Evolutionary conservation across 306 rosid species (phyloP), one percentile per base, ranked within the genome.

Genomic region (Sechiopsis laciniata): DNA sequence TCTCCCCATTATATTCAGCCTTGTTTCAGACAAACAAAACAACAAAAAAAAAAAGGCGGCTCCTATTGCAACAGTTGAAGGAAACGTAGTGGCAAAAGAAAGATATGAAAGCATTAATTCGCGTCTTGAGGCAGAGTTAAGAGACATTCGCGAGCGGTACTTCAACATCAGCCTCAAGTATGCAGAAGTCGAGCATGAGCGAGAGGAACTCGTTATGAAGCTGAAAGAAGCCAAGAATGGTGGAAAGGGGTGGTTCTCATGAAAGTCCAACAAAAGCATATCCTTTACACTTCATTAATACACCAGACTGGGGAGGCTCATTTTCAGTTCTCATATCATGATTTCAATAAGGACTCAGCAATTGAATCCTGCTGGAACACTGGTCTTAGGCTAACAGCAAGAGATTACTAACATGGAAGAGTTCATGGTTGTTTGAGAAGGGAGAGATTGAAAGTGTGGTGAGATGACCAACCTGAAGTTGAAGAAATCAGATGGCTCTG

Each of bases 201-300:
- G 97, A 10, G 98, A 91, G 79, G 92, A 94, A 55, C 97, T 90
- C 68, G 98, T 94, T 55, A 91, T 94, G 97, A 86, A 83, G 84
- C 90, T 94, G 59, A 94, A 55, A 81, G 67, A 67, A 77, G 59
- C 85, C 73, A 87, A 80, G 75, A 80, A 67, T 29, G 78, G 75
- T 24, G 82, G 77, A 74, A 93, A 82, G 78, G 82, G 91, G 61
- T 90, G 96, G 94, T 79, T 87, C 75, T 83, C 82, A 65, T 88
- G 73, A 85, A 80, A 68, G 64, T 29, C 48, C 4, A 57, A 46
- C 37, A 32, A 32, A 32, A 32, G 37, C 37, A 32, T 32, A 4
- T 2, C 37, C 37, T 32, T 32, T 32, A 45, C 40, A 32, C 4
- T 76, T 70, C 24, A 53, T 75, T 21, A 71, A 42, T 68, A 74